Evolutionary conservation across 2,329 filamentous ascomycete species (phyloP).

Genomic region (Colletotrichum theobromicola): DNA sequence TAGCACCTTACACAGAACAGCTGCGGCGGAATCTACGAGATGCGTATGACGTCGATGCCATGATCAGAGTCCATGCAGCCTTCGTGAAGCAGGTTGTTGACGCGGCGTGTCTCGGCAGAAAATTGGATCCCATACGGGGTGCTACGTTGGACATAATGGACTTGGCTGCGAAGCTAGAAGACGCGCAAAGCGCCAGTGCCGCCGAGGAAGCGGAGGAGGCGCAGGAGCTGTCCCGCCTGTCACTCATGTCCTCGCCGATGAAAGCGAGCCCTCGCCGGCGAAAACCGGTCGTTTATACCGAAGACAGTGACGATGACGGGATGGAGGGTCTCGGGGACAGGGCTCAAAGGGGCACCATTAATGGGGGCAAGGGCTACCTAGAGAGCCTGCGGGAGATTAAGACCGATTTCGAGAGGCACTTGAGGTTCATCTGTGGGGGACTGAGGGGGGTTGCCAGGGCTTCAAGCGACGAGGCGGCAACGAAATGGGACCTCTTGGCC

Average conservation of each 20-base stretch:
- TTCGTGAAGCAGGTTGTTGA: slow-evolving; percentile 69
- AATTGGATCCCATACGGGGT: slow-evolving; percentile 73
- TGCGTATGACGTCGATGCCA: slow-evolving; percentile 78
- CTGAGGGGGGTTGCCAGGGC: slow-evolving; percentile 78
- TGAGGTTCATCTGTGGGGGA: slow-evolving; percentile 75
- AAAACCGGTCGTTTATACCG: slow-evolving; percentile 22
- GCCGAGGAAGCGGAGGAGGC: slow-evolving; percentile 40
- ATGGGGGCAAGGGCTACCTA: slow-evolving; percentile 45
- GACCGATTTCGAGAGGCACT: slow-evolving; percentile 66
- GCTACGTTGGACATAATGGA: slow-evolving; percentile 80
- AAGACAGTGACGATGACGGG: slow-evolving; percentile 40
- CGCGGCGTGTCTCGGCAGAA: slow-evolving; percentile 72
- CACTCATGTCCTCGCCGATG: slow-evolving; percentile 38
- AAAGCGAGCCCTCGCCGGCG: slow-evolving; percentile 26
- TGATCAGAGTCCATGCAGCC: slow-evolving; percentile 72
- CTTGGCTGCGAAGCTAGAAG: slow-evolving; percentile 72
- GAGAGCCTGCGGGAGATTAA: slow-evolving; percentile 62
- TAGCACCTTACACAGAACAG: slow-evolving; percentile 62
- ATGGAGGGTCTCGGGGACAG: slow-evolving; percentile 30
- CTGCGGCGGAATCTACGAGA: slow-evolving; percentile 63
- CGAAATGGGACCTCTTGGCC: slow-evolving; percentile 80
- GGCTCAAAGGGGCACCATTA: slow-evolving; percentile 7
- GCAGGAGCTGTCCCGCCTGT: slow-evolving; percentile 44
- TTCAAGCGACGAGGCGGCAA: slow-evolving; percentile 62
- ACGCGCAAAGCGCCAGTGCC: slow-evolving; percentile 53